These are phyloP conservation scores for Cyamopsis tetragonoloba DNA, from an alignment of 306 rosid species.

Conservation along the genomic window DNA sequence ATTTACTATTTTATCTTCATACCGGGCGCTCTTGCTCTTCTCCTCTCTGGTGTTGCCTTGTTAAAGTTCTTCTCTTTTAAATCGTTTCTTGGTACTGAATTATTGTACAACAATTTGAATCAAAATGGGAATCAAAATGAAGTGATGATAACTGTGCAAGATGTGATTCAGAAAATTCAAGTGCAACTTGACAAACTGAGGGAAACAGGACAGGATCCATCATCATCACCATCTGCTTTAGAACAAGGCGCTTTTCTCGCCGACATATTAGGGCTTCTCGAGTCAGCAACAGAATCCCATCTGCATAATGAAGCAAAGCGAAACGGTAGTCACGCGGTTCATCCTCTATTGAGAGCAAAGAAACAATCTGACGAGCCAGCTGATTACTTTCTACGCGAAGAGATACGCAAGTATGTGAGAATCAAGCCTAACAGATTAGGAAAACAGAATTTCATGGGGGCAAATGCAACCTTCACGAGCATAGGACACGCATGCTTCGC, in stretches of 20 bases:
- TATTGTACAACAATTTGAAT: constrained; percentile 30
- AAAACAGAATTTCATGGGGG: constrained; percentile 82
- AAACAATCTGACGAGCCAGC: constrained; percentile 44
- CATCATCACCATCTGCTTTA: constrained; percentile 21
- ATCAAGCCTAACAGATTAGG: constrained; percentile 64
- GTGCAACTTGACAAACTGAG: constrained; percentile 36
- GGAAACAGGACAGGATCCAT: constrained; percentile 21
- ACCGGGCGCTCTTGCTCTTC: constrained; percentile 41
- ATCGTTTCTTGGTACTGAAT: constrained; percentile 42
- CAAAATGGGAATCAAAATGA: constrained; percentile 20
- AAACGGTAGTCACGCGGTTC: neutral
- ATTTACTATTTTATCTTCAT: constrained; percentile 36
- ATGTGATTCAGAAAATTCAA: constrained; percentile 46
- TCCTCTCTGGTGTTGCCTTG: constrained; percentile 41
- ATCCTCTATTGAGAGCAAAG: constrained; percentile 44
- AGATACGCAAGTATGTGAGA: constrained; percentile 64
- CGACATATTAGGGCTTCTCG: constrained; percentile 56
- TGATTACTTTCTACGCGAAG: constrained; percentile 58
- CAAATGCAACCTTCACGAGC: constrained; percentile 77
- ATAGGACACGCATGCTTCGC: constrained; percentile 73
- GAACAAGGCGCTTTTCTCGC: constrained; percentile 49
- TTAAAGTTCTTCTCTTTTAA: constrained; percentile 41
- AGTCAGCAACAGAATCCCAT: constrained; percentile 36
- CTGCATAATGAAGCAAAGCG: constrained; percentile 3
- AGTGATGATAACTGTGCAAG: constrained; percentile 24